Evolutionary conservation across 1,139 yeast species (phyloP).

Genomic region (Dujonia santamariae): DNA sequence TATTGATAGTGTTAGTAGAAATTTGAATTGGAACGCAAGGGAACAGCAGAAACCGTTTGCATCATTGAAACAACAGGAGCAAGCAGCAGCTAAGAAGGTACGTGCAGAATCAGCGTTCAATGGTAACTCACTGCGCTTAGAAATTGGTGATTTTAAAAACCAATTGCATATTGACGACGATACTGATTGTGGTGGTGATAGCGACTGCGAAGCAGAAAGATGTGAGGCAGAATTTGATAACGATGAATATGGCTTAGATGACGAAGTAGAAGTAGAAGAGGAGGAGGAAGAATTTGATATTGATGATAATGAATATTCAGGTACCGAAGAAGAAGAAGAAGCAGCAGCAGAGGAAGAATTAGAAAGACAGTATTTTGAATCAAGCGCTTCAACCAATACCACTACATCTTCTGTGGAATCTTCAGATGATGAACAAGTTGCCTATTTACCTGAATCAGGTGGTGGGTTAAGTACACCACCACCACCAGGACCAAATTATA

Average conservation of each 20-base stretch:
- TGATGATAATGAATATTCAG: background rate
- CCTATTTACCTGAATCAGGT: constrained; percentile 25
- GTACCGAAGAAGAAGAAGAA: background rate
- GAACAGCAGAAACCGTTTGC: constrained; percentile 75
- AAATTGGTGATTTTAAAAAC: background rate
- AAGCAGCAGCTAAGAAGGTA: background rate
- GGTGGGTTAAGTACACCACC: constrained; percentile 32
- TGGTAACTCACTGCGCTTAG: too few species aligned
- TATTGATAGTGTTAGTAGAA: constrained; percentile 78
- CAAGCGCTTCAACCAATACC: constrained; percentile 1
- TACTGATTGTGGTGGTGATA: too few species aligned
- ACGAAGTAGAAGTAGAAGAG: background rate
- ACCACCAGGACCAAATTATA: constrained; percentile 15
- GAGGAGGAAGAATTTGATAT: constrained; percentile 3
- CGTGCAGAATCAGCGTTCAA: too few species aligned
- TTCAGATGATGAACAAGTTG: constrained; percentile 17
- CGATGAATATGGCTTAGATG: constrained; percentile 1
- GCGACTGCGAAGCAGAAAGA: too few species aligned
- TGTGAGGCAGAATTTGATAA: background rate
- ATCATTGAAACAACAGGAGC: constrained; percentile 3
- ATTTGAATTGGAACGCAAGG: constrained; percentile 82
- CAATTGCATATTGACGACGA: background rate
- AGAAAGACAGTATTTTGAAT: constrained; percentile 18
- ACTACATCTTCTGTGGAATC: constrained; percentile 8
- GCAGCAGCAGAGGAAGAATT: constrained; percentile 11